These are phyloP conservation scores for Diplodia scrobiculata DNA, from an alignment of 2,329 filamentous ascomycete species.

Conservation along the genomic window DNA sequence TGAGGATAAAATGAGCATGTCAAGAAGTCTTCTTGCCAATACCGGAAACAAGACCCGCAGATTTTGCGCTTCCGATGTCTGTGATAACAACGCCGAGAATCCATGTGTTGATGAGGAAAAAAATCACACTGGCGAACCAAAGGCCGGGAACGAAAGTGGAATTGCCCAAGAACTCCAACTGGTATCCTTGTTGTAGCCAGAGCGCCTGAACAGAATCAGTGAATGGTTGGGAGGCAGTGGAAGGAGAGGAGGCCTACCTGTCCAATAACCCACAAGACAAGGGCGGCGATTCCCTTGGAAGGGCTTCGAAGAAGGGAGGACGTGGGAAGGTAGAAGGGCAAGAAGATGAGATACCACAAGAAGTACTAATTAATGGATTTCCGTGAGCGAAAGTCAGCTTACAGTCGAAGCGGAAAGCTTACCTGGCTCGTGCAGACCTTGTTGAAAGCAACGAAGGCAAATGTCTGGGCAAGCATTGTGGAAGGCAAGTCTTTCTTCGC, in stretches of 20 bases:
- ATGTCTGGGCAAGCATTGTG: constrained; percentile 91
- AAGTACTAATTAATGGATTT: constrained; percentile 69
- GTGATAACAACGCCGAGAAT: constrained; percentile 77
- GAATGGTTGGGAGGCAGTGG: neutral
- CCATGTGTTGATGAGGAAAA: constrained; percentile 86
- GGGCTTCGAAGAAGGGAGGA: constrained; percentile 70
- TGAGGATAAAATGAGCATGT: neutral
- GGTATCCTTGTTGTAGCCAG: constrained; percentile 56
- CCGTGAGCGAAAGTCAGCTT: neutral
- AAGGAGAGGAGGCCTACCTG: constrained; percentile 55
- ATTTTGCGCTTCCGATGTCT: constrained; percentile 55
- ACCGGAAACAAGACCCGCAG: neutral
- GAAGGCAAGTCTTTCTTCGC: constrained; percentile 79
- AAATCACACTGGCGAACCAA: constrained; percentile 72
- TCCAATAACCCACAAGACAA: constrained; percentile 71
- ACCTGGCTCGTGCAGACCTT: constrained; percentile 99
- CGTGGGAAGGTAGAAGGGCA: constrained; percentile 83
- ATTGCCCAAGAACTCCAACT: constrained; percentile 63
- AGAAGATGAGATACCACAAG: constrained; percentile 93
- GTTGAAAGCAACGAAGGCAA: constrained; percentile 96
- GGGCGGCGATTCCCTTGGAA: constrained; percentile 64
- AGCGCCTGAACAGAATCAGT: constrained; percentile 37
- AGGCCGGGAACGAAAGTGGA: constrained; percentile 86
- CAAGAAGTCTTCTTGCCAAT: neutral
- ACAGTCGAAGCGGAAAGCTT: constrained; percentile 38